Conservation (phyloP, 495 filamentous ascomycete genomes). For the Pseudevernia furfuracea region DNA sequence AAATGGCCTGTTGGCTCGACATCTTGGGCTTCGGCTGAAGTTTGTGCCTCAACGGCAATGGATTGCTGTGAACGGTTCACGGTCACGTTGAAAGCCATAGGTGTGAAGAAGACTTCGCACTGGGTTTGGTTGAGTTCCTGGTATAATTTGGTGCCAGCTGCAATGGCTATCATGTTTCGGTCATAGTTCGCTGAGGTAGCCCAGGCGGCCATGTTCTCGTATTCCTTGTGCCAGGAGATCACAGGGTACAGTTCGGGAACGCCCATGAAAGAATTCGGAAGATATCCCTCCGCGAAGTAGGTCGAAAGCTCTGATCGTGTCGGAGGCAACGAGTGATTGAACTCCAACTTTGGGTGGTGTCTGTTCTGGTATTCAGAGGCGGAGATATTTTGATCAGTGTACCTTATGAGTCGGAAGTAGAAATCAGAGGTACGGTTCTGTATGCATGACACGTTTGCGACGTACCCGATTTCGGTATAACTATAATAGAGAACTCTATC, state of each 20-base stretch:
- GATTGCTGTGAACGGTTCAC: background rate
- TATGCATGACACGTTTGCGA: conserved; percentile 1
- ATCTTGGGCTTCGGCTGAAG: background rate
- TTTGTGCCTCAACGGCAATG: background rate
- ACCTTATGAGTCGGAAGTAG: background rate
- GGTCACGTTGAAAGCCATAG: background rate
- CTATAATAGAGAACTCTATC: background rate
- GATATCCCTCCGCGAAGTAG: conserved; percentile 4
- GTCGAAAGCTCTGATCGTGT: background rate
- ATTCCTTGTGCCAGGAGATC: conserved; percentile 7
- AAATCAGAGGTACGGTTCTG: background rate
- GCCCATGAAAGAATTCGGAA: conserved; percentile 5
- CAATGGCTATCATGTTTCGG: conserved; percentile 9
- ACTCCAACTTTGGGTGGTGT: background rate
- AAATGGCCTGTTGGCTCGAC: background rate
- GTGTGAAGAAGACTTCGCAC: conserved; percentile 9
- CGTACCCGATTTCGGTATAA: background rate
- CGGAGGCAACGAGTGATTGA: background rate
- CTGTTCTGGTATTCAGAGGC: background rate
- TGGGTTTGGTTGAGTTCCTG: background rate
- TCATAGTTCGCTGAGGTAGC: background rate
- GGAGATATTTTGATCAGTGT: background rate
- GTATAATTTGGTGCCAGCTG: conserved; percentile 2
- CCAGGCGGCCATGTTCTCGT: background rate
- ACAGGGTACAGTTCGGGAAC: conserved; percentile 3